These are phyloP conservation scores for Debaryomycetaceae sp. DNA, from an alignment of 1,139 yeast species.

Conservation along the genomic window DNA sequence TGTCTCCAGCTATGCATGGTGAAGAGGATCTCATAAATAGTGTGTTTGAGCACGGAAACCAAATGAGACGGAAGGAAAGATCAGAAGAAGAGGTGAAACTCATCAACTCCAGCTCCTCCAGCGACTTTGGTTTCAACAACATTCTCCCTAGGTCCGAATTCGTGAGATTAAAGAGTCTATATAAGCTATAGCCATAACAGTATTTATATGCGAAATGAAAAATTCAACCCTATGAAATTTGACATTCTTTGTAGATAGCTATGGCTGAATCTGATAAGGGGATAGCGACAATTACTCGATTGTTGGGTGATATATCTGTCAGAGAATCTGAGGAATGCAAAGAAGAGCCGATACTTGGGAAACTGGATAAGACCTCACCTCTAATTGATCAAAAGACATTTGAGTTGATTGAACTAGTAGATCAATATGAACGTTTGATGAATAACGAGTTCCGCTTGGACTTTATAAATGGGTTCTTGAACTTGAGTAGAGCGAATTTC, in stretches of 20 bases:
- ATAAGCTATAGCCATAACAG: constrained; percentile 21
- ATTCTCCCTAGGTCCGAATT: constrained; percentile 48
- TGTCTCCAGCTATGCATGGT: constrained; percentile 28
- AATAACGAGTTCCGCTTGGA: constrained; percentile 16
- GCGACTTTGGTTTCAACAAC: constrained; percentile 45
- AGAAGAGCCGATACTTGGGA: not conserved
- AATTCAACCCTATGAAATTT: not conserved
- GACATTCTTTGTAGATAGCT: not conserved
- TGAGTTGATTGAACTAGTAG: constrained; percentile 22
- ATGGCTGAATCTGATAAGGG: not conserved
- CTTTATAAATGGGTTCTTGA: constrained; percentile 30
- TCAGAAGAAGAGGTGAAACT: constrained; percentile 34
- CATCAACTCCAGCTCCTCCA: constrained; percentile 28
- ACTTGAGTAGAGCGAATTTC: constrained; percentile 41
- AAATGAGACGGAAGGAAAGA: constrained; percentile 34
- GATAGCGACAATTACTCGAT: not conserved
- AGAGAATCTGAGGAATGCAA: not conserved
- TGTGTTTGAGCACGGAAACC: constrained; percentile 49
- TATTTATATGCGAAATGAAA: not conserved
- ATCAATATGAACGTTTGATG: constrained; percentile 26
- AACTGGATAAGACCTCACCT: not conserved
- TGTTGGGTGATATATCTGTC: not conserved
- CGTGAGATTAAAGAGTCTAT: constrained; percentile 35
- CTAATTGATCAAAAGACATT: constrained; percentile 17
- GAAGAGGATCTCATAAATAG: constrained; percentile 66